These are phyloP conservation scores for Aspergillus egyptiacus DNA, from an alignment of 495 filamentous ascomycete genomes.

Conservation along the genomic window DNA sequence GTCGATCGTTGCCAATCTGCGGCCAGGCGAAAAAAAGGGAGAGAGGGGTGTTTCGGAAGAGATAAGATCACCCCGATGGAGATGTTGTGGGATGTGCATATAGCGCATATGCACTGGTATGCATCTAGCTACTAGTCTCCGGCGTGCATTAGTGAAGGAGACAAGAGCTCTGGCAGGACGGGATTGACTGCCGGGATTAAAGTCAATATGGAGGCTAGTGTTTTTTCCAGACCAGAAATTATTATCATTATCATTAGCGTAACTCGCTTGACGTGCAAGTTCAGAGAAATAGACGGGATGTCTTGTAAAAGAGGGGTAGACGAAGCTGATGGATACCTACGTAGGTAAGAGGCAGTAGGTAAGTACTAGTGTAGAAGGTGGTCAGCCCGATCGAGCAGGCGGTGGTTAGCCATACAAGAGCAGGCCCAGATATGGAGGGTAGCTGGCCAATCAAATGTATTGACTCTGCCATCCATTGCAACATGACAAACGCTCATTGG, in stretches of 20 bases:
- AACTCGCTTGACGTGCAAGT: constrained; percentile 1
- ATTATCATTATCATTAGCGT: too few relatives aligned
- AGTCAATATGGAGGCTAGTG: background rate
- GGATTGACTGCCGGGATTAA: background rate
- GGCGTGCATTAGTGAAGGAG: background rate
- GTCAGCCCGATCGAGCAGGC: background rate
- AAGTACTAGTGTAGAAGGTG: too few relatives aligned
- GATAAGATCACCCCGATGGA: constrained; percentile 2
- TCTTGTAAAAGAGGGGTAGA: background rate
- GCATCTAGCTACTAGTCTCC: constrained; percentile 6
- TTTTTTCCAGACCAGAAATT: background rate
- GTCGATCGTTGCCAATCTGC: background rate
- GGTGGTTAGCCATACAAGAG: constrained; percentile 16
- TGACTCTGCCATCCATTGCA: background rate
- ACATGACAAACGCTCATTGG: constrained; percentile 12
- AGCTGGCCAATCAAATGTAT: constrained; percentile 19
- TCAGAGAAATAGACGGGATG: background rate
- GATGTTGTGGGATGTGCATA: background rate
- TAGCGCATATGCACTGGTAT: constrained; percentile 1
- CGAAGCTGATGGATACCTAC: background rate
- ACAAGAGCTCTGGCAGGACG: background rate
- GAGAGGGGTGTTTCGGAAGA: background rate
- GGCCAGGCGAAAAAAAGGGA: background rate
- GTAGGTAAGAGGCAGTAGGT: too few relatives aligned
- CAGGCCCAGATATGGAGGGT: constrained; percentile 9